These are phyloP conservation scores for Striga hermonthica DNA, from an alignment of 305 asterid species.

Conservation along the genomic window DNA sequence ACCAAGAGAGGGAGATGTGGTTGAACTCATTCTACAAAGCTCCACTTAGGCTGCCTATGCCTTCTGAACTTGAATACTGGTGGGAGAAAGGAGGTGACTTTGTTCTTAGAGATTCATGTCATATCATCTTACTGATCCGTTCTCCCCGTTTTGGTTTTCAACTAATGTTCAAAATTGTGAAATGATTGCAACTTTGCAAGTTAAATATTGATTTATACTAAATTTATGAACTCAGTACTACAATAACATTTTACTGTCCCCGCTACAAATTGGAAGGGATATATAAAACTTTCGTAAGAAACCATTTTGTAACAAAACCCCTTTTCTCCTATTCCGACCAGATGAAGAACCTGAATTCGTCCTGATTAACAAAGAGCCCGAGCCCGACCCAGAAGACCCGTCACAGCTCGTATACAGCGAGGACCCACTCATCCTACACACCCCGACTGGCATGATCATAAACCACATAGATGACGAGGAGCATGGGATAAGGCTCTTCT, in stretches of 20 bases:
- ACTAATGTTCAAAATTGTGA: constrained; percentile 1
- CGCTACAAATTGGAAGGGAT: too few species aligned
- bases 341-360: constrained; percentile 76
- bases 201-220: too few species aligned
- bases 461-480: constrained; percentile 86
- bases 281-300: too few species aligned
- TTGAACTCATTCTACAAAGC: constrained; percentile 87
- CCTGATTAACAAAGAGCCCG: constrained; percentile 74
- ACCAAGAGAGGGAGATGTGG: constrained; percentile 93
- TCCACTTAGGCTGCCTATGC: constrained; percentile 93
- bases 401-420: constrained; percentile 56
- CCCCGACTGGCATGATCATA: constrained; percentile 89
- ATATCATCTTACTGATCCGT: not conserved
- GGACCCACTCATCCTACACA: constrained; percentile 84
- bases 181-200: not conserved
- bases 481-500: constrained; percentile 72
- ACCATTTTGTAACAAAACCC: too few species aligned
- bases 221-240: too few species aligned
- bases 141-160: constrained; percentile 1
- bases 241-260: too few species aligned
- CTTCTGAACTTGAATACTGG: constrained; percentile 92
- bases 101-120: constrained; percentile 17
- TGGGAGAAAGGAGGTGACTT: constrained; percentile 57
- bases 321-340: constrained; percentile 33
- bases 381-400: constrained; percentile 89